Conservation (phyloP, 2,329 filamentous ascomycete species). For the Verticillium dahliae region DNA sequence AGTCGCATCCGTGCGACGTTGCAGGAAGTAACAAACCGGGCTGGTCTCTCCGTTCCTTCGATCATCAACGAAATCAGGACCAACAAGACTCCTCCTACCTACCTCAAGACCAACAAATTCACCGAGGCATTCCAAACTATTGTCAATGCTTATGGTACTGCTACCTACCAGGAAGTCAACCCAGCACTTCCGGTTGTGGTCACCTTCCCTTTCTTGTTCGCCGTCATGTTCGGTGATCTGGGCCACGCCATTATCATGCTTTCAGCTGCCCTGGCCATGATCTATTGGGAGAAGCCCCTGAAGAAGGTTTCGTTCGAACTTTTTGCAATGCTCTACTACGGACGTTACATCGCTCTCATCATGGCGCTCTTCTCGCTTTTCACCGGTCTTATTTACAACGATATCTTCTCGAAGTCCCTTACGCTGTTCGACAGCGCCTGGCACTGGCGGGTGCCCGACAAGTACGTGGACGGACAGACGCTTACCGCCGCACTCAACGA, state of each 20-base stretch:
- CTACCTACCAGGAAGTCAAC: conserved; percentile 96
- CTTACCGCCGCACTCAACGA: conserved; percentile 61
- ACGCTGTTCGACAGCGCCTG: conserved; percentile 86
- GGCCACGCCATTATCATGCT: conserved; percentile 92
- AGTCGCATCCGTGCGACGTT: conserved; percentile 85
- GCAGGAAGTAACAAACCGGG: conserved; percentile 93
- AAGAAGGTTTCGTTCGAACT: conserved; percentile 92
- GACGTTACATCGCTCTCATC: conserved; percentile 95
- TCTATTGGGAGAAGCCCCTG: conserved; percentile 89
- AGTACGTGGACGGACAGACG: conserved; percentile 58
- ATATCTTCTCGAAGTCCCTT: conserved; percentile 90
- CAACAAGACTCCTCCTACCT: conserved; percentile 95
- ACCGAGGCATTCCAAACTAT: conserved; percentile 98
- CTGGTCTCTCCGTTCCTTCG: conserved; percentile 92
- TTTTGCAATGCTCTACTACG: conserved; percentile 98
- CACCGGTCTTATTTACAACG: conserved; percentile 96
- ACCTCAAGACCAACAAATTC: conserved; percentile 97
- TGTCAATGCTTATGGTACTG: conserved; percentile 95
- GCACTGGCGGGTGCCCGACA: conserved; percentile 65
- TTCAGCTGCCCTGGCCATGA: conserved; percentile 78
- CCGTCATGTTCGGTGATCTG: conserved; percentile 99
- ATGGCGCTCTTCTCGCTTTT: conserved; percentile 98
- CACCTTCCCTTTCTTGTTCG: conserved; percentile 98
- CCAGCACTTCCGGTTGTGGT: conserved; percentile 91
- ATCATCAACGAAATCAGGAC: conserved; percentile 98